Base-by-base conservation (phyloP, 257 asterid species). In the Penstemon newberryi region DNA sequence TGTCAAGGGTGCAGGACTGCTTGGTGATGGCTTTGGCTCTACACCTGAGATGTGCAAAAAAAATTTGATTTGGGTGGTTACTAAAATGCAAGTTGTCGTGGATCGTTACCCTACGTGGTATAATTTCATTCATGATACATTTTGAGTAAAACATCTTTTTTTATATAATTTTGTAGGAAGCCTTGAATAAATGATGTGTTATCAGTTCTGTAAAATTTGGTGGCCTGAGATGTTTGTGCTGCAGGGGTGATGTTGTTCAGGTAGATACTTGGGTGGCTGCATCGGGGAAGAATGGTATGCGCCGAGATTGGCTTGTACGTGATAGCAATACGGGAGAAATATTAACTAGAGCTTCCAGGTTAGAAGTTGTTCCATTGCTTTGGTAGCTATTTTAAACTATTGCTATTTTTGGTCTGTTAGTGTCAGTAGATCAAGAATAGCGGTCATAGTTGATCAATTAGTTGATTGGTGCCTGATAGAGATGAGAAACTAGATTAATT, bases 211-310 rank as follows among this genome's bases (percentile, higher is more conserved):
- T 59, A 5, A 56, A 62, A 54, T 60, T 41, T 80, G 46, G 47
- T 49, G 15, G 1, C 45, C 59, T 78, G 70, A 70, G 64, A 75
- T 71, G 64, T 67, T 55, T 71, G 62, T 64, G 41, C 60, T 69
- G 45, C 82, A 92, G 98, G 98, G 96, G 96, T 62, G 97, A 94
- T 82, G 92, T 86, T 75, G 96, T 91, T 78, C 97, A 91, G 78
- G 92, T 94, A 39, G 97, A 94, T 80, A 91, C 99, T 10, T 94
- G 96, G 96, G 95, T 94, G 45, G 95, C 93, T 61, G 97, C 95
- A 69, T 89, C 96, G 5, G 99, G 99, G 65, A 94, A 94, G 80
- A 91, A 94, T 81, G 97, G 97, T 25, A 89, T 94, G 99, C 97
- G 97, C 39, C 87, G 97, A 63, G 97, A 94, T 78, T 94, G 97